These are phyloP conservation scores for Podila horticola DNA, from an alignment of 192 early-diverging fungal genomes.

Conservation along the genomic window DNA sequence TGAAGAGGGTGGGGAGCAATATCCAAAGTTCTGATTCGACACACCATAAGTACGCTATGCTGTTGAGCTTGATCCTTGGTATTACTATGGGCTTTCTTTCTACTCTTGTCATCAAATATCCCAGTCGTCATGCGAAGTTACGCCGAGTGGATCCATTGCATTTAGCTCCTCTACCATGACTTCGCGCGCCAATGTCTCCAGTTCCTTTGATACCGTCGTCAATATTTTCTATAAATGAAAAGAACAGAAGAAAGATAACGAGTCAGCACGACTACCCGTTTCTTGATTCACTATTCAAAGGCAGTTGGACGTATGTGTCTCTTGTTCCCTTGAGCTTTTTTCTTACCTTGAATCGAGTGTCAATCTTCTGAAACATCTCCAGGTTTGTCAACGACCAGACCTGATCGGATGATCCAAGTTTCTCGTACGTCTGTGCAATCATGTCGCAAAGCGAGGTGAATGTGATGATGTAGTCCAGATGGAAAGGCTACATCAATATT, in stretches of 20 bases:
- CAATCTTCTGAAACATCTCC: conserved; percentile 44
- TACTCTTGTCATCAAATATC: conserved; percentile 3
- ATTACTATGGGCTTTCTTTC: no score
- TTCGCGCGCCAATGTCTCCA: conserved; percentile 38
- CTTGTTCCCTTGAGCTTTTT: no score
- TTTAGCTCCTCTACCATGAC: conserved; percentile 40
- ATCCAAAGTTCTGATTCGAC: no score
- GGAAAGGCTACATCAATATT: conserved; percentile 20
- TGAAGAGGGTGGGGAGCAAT: no score
- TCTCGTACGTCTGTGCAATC: conserved; percentile 45
- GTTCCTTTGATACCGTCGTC: conserved; percentile 35
- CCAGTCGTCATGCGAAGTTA: conserved; percentile 15
- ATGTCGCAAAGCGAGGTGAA: conserved; percentile 43
- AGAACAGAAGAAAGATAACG: background rate
- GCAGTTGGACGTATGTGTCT: no score
- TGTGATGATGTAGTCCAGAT: conserved; percentile 36
- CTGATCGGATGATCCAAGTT: conserved; percentile 6
- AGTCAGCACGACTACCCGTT: background rate
- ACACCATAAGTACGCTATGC: no score
- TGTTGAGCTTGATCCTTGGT: background rate
- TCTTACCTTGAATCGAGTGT: conserved; percentile 38
- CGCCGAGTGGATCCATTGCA: conserved; percentile 33
- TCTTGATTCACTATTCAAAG: no score
- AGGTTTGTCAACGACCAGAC: conserved; percentile 27
- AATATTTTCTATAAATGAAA: conserved; percentile 37